These are phyloP conservation scores for Tothia fuscella DNA, from an alignment of 2,329 filamentous ascomycete species.

Conservation along the genomic window DNA sequence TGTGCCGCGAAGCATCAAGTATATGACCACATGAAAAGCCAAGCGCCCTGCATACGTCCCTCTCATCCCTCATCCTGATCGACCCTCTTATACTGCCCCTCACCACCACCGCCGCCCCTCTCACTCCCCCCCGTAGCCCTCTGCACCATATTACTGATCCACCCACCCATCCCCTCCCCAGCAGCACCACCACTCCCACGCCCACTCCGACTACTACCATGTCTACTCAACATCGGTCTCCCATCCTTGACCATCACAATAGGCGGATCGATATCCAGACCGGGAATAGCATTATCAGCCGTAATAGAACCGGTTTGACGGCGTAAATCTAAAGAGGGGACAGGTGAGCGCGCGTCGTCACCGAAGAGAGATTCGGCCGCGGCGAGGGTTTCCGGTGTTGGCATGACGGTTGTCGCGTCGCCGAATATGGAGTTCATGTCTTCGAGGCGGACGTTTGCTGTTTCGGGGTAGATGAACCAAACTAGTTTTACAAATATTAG, in stretches of 20 bases:
- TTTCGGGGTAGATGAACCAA: slow-evolving; percentile 96
- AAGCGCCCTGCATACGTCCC: background rate
- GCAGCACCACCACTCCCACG: slow-evolving; percentile 15
- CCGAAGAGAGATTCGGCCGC: slow-evolving; percentile 77
- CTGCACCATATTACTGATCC: slow-evolving; percentile 57
- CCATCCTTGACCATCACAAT: slow-evolving; percentile 42
- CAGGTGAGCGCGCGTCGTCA: slow-evolving; percentile 56
- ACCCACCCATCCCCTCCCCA: slow-evolving; percentile 51
- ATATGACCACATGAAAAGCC: no score
- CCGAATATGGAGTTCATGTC: slow-evolving; percentile 95
- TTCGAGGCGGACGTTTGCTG: slow-evolving; percentile 85
- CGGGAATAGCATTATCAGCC: slow-evolving; percentile 60
- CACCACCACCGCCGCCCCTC: slow-evolving; percentile 19
- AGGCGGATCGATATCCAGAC: slow-evolving; percentile 71
- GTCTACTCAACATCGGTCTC: slow-evolving; percentile 31
- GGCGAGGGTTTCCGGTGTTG: slow-evolving; percentile 63
- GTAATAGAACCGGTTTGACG: slow-evolving; percentile 28
- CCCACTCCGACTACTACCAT: slow-evolving; percentile 16
- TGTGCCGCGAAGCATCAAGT: no score
- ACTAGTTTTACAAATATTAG: slow-evolving; percentile 47
- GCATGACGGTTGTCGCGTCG: slow-evolving; percentile 73
- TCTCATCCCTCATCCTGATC: slow-evolving; percentile 29
- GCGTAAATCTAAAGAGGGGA: slow-evolving; percentile 63
- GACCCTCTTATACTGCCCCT: slow-evolving; percentile 34
- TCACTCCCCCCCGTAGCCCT: slow-evolving; percentile 36